A percentile compares a stretch with the other conserved stretches of the same genome.
Conservation (phyloP, 495 filamentous ascomycete species). For the Neurospora sp. region DNA sequence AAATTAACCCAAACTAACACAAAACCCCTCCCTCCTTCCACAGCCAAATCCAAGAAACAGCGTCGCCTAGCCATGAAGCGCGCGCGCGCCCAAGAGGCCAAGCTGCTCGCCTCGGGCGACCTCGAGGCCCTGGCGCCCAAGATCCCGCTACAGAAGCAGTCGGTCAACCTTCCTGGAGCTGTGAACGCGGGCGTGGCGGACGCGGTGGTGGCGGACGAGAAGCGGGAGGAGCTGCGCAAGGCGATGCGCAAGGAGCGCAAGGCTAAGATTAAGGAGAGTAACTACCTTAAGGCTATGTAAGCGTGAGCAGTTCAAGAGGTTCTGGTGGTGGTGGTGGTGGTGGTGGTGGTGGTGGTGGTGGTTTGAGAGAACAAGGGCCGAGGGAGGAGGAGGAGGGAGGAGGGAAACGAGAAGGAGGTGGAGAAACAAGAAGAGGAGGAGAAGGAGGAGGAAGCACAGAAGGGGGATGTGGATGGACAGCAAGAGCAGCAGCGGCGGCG, state of each 20-base stretch:
- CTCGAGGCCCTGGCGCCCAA: conserved; percentile 56
- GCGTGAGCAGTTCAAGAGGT: not conserved
- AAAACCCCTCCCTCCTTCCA: not conserved
- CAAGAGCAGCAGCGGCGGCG: not conserved
- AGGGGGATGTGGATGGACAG: not conserved
- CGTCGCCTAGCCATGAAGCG: conserved; percentile 56
- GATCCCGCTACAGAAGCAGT: conserved; percentile 76
- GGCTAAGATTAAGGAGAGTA: conserved; percentile 77
- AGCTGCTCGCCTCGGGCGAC: conserved; percentile 53
- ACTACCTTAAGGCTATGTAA: conserved; percentile 82
- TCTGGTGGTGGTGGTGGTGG: not conserved
- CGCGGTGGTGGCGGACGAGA: conserved; percentile 45
- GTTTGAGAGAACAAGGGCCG: not conserved
- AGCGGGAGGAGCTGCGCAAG: conserved; percentile 55
- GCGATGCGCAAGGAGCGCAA: conserved; percentile 64
- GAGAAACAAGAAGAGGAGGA: not conserved
- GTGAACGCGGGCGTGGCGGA: conserved; percentile 47
- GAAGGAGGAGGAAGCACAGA: not conserved
- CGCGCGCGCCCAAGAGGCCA: conserved; percentile 52
- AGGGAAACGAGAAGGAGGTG: too few species aligned
- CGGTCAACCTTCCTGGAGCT: conserved; percentile 64
- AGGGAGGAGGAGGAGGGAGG: not conserved
- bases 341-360: not conserved
- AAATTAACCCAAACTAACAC: not conserved
- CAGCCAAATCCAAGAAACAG: conserved; percentile 74